Evolutionary conservation across 140 eudicot species (phyloP).

Genomic region (Anethum foeniculum): DNA sequence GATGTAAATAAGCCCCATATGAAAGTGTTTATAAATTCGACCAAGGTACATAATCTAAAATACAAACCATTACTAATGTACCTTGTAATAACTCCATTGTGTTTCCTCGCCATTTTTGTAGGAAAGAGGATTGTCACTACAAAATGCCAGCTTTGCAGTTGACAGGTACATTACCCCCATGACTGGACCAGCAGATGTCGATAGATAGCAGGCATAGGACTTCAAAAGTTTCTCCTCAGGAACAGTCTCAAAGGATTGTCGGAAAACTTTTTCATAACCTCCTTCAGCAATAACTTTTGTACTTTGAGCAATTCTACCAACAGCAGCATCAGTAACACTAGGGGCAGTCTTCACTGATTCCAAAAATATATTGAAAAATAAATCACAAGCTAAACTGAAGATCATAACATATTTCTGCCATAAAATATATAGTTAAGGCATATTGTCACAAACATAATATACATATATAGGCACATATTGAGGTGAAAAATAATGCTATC

Average conservation of each 20-base stretch:
- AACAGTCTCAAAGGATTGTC: slow-evolving; percentile 72
- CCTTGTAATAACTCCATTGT: slow-evolving; percentile 89
- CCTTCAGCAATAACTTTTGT: slow-evolving; percentile 94
- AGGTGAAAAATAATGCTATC: too few relatives aligned
- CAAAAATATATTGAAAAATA: slow-evolving; percentile 1
- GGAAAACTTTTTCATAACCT: slow-evolving; percentile 83
- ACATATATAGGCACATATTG: background rate
- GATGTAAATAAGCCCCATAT: background rate
- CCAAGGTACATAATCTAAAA: background rate
- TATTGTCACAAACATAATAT: background rate
- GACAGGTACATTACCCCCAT: slow-evolving; percentile 77
- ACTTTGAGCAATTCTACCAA: slow-evolving; percentile 82
- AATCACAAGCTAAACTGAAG: background rate
- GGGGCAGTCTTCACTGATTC: slow-evolving; percentile 87
- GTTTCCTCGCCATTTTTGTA: slow-evolving; percentile 69
- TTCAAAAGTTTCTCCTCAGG: slow-evolving; percentile 73
- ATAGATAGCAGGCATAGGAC: slow-evolving; percentile 74
- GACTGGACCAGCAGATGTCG: slow-evolving; percentile 97
- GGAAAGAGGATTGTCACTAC: slow-evolving; percentile 85
- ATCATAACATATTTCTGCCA: background rate
- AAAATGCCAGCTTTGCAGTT: slow-evolving; percentile 78
- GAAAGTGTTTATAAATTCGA: background rate
- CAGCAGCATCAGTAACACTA: slow-evolving; percentile 86
- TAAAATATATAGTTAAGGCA: background rate
- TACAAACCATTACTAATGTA: slow-evolving; percentile 11